phyloP scores from a whole-genome alignment of 2,329 filamentous ascomycete genomes.

The Davidsoniella virescens region DNA sequence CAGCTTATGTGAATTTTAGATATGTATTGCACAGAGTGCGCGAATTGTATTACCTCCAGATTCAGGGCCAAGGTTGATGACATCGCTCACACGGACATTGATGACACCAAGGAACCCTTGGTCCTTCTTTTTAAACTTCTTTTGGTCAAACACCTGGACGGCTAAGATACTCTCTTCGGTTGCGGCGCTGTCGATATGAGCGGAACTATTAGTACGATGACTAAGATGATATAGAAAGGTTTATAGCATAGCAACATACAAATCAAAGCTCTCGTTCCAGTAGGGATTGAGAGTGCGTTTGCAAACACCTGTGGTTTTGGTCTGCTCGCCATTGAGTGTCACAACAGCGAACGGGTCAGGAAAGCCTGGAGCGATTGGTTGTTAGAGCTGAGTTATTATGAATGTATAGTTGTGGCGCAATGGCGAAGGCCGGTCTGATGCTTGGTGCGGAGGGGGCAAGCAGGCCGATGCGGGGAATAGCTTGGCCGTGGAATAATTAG shows the following conservation, averaged over 20 bases:
- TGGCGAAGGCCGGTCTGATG: too few relatives aligned
- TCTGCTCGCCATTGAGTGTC: constrained; percentile 94
- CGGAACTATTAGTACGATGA: neutral
- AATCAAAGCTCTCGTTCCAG: constrained; percentile 98
- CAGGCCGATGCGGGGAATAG: neutral
- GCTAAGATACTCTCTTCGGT: constrained; percentile 93
- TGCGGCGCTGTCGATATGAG: constrained; percentile 45
- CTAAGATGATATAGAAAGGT: neutral
- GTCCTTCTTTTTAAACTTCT: constrained; percentile 99
- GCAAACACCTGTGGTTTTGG: constrained; percentile 90
- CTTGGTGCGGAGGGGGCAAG: neutral
- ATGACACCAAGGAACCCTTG: constrained; percentile 92
- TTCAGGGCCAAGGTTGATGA: constrained; percentile 76
- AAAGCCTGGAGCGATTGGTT: constrained; percentile 46
- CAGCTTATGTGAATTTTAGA: too few relatives aligned
- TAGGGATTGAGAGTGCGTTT: constrained; percentile 98
- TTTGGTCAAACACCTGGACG: constrained; percentile 97
- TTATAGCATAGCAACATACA: constrained; percentile 42
- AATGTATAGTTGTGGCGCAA: too few relatives aligned
- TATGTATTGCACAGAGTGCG: neutral
- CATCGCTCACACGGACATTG: constrained; percentile 88
- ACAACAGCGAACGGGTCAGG: constrained; percentile 96
- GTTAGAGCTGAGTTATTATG: neutral
- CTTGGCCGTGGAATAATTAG: constrained; percentile 17
- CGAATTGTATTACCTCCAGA: constrained; percentile 57